A percentile compares a stretch with the other conserved stretches of the same genome.
Evolutionary conservation across 176 grass and related monocot species (phyloP).

Genomic region (Carex cristatella): DNA sequence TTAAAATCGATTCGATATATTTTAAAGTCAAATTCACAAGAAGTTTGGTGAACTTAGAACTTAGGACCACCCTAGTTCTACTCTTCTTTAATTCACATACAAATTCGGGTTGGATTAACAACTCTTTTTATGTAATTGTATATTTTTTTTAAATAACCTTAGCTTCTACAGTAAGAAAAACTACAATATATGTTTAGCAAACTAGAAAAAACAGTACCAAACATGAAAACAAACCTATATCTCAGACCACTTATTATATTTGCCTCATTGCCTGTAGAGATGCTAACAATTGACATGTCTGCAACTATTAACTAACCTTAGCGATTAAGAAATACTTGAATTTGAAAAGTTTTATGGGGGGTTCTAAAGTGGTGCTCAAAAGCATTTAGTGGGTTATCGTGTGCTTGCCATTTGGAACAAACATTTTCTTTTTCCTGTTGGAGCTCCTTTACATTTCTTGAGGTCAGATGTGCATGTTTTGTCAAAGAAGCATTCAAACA

Average conservation of each 20-base stretch:
- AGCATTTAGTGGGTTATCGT: background rate
- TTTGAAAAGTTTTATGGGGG: background rate
- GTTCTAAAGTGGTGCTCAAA: background rate
- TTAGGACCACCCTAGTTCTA: too few relatives aligned
- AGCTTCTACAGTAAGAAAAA: background rate
- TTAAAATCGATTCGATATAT: too few relatives aligned
- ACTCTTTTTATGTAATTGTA: background rate
- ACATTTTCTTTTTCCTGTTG: background rate
- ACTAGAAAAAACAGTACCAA: background rate
- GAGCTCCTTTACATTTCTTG: conserved; percentile 1
- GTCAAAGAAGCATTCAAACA: background rate
- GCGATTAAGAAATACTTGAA: conserved; percentile 11
- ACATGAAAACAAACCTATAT: conserved; percentile 1
- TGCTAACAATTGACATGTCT: background rate
- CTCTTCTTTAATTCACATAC: background rate
- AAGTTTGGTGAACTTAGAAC: too few relatives aligned
- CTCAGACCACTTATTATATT: background rate
- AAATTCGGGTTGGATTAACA: background rate
- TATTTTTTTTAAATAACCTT: background rate
- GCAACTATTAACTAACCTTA: background rate
- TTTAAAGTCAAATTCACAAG: too few relatives aligned
- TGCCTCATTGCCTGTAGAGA: background rate
- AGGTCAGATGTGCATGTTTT: background rate
- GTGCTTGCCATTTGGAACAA: background rate
- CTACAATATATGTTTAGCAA: background rate